Percentiles rank a stretch among this genome's conserved stretches.
Conservation (phyloP, 1,284 basidiomycete genomes). For the Ceratobasidium sp. region DNA sequence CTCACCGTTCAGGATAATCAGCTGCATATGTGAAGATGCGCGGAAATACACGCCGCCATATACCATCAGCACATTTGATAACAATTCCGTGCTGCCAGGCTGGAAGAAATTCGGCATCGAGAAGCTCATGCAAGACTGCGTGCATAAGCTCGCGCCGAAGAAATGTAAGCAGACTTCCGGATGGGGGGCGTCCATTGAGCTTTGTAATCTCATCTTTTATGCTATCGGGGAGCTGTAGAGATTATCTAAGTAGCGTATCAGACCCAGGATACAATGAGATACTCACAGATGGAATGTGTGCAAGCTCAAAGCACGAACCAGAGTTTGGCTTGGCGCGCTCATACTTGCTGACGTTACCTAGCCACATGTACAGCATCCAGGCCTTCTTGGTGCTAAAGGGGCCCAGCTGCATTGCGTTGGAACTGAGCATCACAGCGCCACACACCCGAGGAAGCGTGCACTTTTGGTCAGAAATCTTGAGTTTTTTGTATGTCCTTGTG, state of each 20-base stretch:
- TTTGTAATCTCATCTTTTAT: conserved; percentile 17
- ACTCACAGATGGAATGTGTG: conserved; percentile 57
- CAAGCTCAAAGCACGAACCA: conserved; percentile 54
- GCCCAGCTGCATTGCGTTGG: conserved; percentile 59
- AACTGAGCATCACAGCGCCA: conserved; percentile 59
- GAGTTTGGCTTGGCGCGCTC: conserved; percentile 51
- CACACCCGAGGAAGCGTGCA: conserved; percentile 52
- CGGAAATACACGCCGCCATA: conserved; percentile 53
- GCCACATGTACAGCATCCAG: conserved; percentile 57
- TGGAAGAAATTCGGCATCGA: conserved; percentile 56
- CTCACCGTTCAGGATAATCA: conserved; percentile 60
- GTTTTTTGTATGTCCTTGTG: conserved; percentile 21
- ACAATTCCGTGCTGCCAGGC: conserved; percentile 57
- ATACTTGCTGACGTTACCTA: conserved; percentile 58
- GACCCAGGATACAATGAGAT: no score
- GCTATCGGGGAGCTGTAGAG: conserved; percentile 8
- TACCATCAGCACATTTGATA: conserved; percentile 55
- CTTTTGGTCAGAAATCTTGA: conserved; percentile 46
- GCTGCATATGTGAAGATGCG: conserved; percentile 57
- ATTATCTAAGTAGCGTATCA: no score
- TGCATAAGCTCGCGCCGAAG: conserved; percentile 58
- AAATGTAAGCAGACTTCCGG: conserved; percentile 53
- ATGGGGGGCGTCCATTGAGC: conserved; percentile 20
- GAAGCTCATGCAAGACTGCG: conserved; percentile 54
- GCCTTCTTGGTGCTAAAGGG: conserved; percentile 56